Percentiles rank a stretch among this genome's conserved stretches.
Conservation (phyloP, 1,139 yeast species). For the Pichia inconspicua region DNA sequence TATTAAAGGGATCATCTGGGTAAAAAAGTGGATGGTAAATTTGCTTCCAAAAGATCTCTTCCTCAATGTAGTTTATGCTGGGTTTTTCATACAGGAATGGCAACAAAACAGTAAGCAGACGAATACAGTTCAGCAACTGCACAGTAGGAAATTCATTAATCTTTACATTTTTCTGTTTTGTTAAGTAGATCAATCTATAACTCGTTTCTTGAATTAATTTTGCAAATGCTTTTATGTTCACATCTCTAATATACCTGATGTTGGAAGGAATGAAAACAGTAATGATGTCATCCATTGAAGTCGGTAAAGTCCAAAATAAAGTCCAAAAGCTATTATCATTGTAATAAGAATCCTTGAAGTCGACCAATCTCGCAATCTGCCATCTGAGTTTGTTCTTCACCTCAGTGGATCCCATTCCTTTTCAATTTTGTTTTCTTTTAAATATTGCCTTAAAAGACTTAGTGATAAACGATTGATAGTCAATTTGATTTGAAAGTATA, state of each 20-base stretch:
- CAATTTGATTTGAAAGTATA: background rate
- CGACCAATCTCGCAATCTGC: constrained; percentile 59
- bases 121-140: constrained; percentile 47
- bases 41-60: constrained; percentile 38
- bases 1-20: background rate
- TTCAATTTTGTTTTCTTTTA: background rate
- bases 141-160: constrained; percentile 12
- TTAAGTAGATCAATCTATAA: constrained; percentile 28
- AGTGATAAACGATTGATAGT: background rate
- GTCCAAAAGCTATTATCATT: constrained; percentile 49
- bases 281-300: constrained; percentile 47
- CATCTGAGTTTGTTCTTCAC: constrained; percentile 54
- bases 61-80: constrained; percentile 30
- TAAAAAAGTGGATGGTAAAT: constrained; percentile 3
- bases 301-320: constrained; percentile 39
- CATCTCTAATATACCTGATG: constrained; percentile 50
- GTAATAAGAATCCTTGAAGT: constrained; percentile 39
- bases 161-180: constrained; percentile 10
- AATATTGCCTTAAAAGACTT: background rate
- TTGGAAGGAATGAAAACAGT: constrained; percentile 50
- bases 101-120: constrained; percentile 56
- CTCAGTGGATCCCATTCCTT: constrained; percentile 61
- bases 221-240: constrained; percentile 48
- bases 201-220: constrained; percentile 40
- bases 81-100: constrained; percentile 61